phyloP scores from a whole-genome alignment of 805 yeast genomes.

The Metschnikowia chrysomelidarum region DNA sequence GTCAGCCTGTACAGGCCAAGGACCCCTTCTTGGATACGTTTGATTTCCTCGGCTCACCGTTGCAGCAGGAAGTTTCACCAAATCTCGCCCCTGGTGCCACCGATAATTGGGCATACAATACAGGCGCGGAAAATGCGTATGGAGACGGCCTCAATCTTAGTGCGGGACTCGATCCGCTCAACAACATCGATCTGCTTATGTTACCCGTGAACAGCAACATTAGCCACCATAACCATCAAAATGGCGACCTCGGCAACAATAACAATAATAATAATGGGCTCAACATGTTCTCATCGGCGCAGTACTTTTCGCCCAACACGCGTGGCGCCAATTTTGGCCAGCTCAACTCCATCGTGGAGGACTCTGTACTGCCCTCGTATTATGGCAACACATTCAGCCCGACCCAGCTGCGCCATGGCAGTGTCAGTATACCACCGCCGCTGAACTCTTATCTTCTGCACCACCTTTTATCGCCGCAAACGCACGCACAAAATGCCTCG shows the following conservation, averaged over 20 bases:
- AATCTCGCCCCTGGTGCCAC: constrained; percentile 6
- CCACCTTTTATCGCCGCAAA: constrained; percentile 33
- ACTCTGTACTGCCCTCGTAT: constrained; percentile 14
- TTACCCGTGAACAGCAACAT: constrained; percentile 28
- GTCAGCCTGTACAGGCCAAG: constrained; percentile 1
- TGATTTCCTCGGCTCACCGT: constrained; percentile 19
- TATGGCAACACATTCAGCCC: constrained; percentile 31
- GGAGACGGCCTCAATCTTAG: constrained; percentile 10
- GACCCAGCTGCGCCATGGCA: constrained; percentile 27
- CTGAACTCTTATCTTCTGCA: constrained; percentile 37
- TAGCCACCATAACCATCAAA: constrained; percentile 7
- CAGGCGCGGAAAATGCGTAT: constrained; percentile 5
- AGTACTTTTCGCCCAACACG: constrained; percentile 41
- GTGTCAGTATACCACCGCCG: constrained; percentile 29
- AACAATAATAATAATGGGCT: constrained; percentile 8
- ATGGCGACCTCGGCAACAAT: constrained; percentile 2
- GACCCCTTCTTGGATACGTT: constrained; percentile 19
- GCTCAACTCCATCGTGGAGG: constrained; percentile 36
- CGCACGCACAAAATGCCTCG: constrained; percentile 27
- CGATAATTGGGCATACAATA: constrained; percentile 6
- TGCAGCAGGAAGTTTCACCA: constrained; percentile 12
- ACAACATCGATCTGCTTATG: constrained; percentile 36
- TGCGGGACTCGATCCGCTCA: constrained; percentile 11
- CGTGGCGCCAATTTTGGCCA: constrained; percentile 25
- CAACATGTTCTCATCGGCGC: constrained; percentile 32